phyloP scores from a whole-genome alignment of 257 asterid species.

The Henckelia pumila region DNA sequence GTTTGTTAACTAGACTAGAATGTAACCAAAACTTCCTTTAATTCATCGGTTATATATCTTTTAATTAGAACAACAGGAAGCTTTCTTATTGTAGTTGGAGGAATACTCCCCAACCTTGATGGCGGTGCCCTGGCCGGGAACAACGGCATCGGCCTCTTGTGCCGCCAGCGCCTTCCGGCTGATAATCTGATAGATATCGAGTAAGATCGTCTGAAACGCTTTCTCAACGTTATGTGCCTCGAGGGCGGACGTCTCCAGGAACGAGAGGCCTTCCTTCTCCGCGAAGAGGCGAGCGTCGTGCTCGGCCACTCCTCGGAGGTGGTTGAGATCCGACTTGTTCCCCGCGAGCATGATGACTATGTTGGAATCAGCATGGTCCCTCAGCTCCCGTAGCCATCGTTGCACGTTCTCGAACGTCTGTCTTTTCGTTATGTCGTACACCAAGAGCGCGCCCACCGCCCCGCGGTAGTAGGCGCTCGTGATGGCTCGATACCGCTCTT shows the following conservation, averaged over 20 bases:
- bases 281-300: constrained; percentile 38
- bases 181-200: constrained; percentile 41
- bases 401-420: constrained; percentile 43
- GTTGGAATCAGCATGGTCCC: neutral
- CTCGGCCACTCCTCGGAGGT: constrained; percentile 40
- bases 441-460: constrained; percentile 45
- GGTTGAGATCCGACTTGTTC: neutral
- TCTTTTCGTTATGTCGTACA: constrained; percentile 44
- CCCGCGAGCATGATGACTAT: neutral
- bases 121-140: constrained; percentile 41
- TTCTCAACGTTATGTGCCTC: constrained; percentile 43
- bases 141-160: constrained; percentile 35
- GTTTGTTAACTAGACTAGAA: neutral
- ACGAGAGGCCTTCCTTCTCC: constrained; percentile 27
- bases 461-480: constrained; percentile 52
- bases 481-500: constrained; percentile 48
- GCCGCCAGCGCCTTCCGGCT: constrained; percentile 46
- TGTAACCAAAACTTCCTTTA: neutral
- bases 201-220: constrained; percentile 39
- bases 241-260: constrained; percentile 34
- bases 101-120: constrained; percentile 40
- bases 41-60: neutral
- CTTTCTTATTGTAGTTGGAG: constrained; percentile 11
- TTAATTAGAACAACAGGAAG: constrained; percentile 36
- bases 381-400: constrained; percentile 35